Evolutionary conservation across 1,139 yeast species (phyloP).

Genomic region (Protomyces macrosporus): DNA sequence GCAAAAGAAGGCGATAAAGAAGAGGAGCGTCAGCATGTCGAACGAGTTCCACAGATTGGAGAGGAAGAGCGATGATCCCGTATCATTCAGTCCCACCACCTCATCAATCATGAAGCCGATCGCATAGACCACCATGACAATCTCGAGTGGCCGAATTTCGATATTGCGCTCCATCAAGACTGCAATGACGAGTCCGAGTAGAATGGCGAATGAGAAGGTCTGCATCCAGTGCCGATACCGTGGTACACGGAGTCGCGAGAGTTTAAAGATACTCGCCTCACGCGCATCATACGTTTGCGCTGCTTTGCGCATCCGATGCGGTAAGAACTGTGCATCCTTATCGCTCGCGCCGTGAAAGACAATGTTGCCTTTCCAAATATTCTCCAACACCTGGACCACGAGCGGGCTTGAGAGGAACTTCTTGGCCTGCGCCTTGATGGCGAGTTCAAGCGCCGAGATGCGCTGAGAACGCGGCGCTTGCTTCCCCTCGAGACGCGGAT

Average conservation of each 20-base stretch:
- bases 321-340: conserved; percentile 38
- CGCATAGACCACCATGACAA: conserved; percentile 40
- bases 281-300: conserved; percentile 40
- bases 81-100: conserved; percentile 39
- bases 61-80: conserved; percentile 41
- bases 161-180: conserved; percentile 36
- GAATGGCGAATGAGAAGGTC: conserved; percentile 42
- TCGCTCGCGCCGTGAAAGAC: conserved; percentile 43
- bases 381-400: conserved; percentile 48
- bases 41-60: conserved; percentile 42
- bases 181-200: conserved; percentile 38
- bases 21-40: conserved; percentile 38
- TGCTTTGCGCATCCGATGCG: conserved; percentile 40
- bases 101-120: conserved; percentile 42
- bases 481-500: conserved; percentile 12
- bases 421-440: conserved; percentile 53
- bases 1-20: conserved; percentile 37
- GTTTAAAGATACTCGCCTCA: conserved; percentile 40
- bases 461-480: conserved; percentile 38
- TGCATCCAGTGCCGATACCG: conserved; percentile 42
- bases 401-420: conserved; percentile 54
- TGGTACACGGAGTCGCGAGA: conserved; percentile 41
- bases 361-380: conserved; percentile 52
- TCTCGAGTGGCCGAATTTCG: conserved; percentile 34
- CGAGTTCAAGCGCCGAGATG: conserved; percentile 52